These are phyloP conservation scores for Neostapfia colusana DNA, from an alignment of 176 grass and related monocot genomes.

Conservation along the genomic window DNA sequence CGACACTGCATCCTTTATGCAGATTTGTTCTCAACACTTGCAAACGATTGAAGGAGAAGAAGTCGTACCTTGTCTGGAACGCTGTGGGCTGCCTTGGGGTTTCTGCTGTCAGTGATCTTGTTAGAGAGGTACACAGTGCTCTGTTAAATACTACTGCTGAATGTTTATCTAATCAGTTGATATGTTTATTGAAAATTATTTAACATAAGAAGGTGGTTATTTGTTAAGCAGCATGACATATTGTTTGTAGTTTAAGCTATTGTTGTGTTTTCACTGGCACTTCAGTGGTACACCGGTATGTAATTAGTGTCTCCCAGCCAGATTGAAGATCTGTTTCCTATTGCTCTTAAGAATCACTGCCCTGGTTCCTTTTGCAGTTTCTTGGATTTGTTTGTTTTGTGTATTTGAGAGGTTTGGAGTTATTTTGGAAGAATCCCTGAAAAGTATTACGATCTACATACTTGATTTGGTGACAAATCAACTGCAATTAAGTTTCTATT, in stretches of 20 bases:
- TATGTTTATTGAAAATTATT: neutral
- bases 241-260: neutral
- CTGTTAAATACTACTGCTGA: neutral
- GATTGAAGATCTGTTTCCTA: slow-evolving; percentile 33
- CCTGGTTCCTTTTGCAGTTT: slow-evolving; percentile 55
- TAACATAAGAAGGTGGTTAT: neutral
- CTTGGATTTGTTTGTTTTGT: slow-evolving; percentile 61
- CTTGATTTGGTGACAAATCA: slow-evolving; percentile 49
- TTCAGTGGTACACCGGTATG: slow-evolving; percentile 12
- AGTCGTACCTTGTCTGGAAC: slow-evolving; percentile 89
- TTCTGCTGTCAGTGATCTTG: slow-evolving; percentile 76
- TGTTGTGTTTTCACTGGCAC: slow-evolving; percentile 5
- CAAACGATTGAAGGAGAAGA: slow-evolving; percentile 81
- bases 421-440: slow-evolving; percentile 41
- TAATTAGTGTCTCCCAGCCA: slow-evolving; percentile 12
- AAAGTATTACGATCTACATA: slow-evolving; percentile 46
- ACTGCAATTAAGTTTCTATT: slow-evolving; percentile 62
- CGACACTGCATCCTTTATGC: neutral
- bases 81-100: slow-evolving; percentile 87
- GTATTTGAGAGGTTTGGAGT: slow-evolving; percentile 56
- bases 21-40: slow-evolving; percentile 92
- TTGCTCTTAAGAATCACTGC: slow-evolving; percentile 38
- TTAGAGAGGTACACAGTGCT: slow-evolving; percentile 71
- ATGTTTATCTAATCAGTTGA: slow-evolving; percentile 19
- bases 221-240: neutral